Base-by-base conservation (phyloP, 1,139 yeast species). In the Hansenula sp. region DNA sequence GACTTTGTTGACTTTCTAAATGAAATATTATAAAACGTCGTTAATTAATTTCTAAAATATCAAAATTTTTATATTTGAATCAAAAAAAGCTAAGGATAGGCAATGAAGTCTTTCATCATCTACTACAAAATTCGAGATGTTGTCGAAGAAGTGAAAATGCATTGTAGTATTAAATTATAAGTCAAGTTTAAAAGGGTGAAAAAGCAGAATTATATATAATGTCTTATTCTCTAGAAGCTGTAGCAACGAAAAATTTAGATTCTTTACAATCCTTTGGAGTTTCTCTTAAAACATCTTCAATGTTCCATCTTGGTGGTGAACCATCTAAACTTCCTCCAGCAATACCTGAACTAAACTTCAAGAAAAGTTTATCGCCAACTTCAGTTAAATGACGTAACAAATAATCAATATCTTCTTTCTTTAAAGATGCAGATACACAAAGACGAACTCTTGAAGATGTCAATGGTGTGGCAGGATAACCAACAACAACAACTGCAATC, bases 391-490 rank as follows among this genome's bases (percentile, higher is more conserved):
- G 82, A 39, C 75, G 72, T 52, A 92, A 73, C 33, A 90, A 75
- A 50, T 78, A 75, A 64, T 92, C 99, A 57, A 90, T 77, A 62
- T 92, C 99, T 55, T 85, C 94, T 65, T 92, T 92, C 24, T 96
- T 92, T 55, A 94, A 73, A 2, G 97, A 87, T 0, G 97, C 73
- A 44, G 95, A 84, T 50, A 94, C 84, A 70, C 99, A 92, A 56
- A 92, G 77, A 62, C 99, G 79, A 21, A 88, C 90, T 66, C 98
- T 79, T 11, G 96, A 87, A 40, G 90, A 79, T 29, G 87, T 82
- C 50, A 92, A 73, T 25, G 97, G 96, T 2, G 98, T 90, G 1
- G 98, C 98, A 10, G 99, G 99, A 60, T 92, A 92, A 24, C 97
- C 96, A 36, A 90, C 97, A 53, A 92, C 82, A 34, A 94, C 99